phyloP scores from a whole-genome alignment of 2,329 filamentous ascomycete species.

The Ophiostoma himal-ulmi region DNA sequence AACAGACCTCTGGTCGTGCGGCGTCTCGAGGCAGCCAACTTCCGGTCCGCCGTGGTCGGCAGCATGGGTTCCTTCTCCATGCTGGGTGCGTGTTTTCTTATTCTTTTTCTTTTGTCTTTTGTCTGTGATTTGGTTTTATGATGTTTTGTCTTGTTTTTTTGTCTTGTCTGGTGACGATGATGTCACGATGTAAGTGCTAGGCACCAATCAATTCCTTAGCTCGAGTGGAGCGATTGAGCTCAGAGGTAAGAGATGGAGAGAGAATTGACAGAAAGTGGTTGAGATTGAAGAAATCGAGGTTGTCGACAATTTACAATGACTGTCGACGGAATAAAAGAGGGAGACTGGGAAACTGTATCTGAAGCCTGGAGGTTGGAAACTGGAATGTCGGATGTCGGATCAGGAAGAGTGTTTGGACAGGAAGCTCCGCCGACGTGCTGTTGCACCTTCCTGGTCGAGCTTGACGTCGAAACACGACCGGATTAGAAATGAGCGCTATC shows the following conservation, averaged over 20 bases:
- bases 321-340: not conserved
- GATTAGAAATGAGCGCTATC: constrained; percentile 19
- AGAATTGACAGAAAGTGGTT: not conserved
- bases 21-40: constrained; percentile 16
- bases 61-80: constrained; percentile 57
- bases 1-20: not conserved
- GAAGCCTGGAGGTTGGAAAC: not conserved
- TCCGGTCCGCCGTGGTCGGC: constrained; percentile 12
- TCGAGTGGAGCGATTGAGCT: not conserved
- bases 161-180: not conserved
- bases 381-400: not conserved
- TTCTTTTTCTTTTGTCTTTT: not conserved
- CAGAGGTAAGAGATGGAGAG: not conserved
- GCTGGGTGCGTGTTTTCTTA: not conserved
- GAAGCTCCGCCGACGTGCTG: constrained; percentile 9
- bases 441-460: constrained; percentile 21
- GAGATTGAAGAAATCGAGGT: not conserved
- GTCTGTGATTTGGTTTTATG: not conserved
- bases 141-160: not conserved
- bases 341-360: not conserved
- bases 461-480: constrained; percentile 20
- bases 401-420: not conserved
- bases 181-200: not conserved
- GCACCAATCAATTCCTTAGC: not conserved
- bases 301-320: not conserved